Evolutionary conservation across 306 rosid species (phyloP), one percentile per base, ranked within the genome.

Genomic region (Pachyrhizus erosus): DNA sequence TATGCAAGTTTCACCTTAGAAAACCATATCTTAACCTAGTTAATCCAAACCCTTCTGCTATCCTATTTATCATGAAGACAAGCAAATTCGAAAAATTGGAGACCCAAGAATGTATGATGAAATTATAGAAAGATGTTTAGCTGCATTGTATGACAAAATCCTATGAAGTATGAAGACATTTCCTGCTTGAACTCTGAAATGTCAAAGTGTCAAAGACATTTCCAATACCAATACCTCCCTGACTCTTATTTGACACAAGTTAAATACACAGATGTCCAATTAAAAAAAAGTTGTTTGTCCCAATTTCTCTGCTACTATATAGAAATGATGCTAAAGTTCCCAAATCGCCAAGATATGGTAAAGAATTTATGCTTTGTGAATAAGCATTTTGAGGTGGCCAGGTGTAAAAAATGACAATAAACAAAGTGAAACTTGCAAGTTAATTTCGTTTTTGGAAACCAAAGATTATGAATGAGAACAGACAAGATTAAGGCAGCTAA

Each of bases 401-500:
- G 13, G 14, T 66, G 9, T 77, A 70, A 80, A 61, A 75, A 80
- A 70, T 15, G 49, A n/a, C 66, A 65, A 40, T 7, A 42, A 68
- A 58, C 70, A 49, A 71, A 67, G 45, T 37, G 29, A 83, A 75
- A 72, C 40, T 57, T 24, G n/a, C 2, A 26, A 49, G 39, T 46
- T 20, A 70, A 26, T 15, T 75, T 48, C 26, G 46, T 46, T 61
- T 31, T 62, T 31, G 21, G 75, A 48, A 74, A 74, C 81, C 40
- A 55, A 33, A 54, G 24, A 69, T 26, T 77, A 72, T 64, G 62
- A 81, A 39, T 58, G 6, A 10, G 46, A 42, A 46, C n/a, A 78
- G 43, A 76, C 9, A 84, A 77, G 75, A 52, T 42, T 54, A 61
- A 77, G 73, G 65, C 40, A 82, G 48, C 87, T 69, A 55, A 96